Evolutionary conservation across 129 eudicot genomes (phyloP), one percentile per base, ranked within the genome.

Genomic region (Artemisia tridentata): DNA sequence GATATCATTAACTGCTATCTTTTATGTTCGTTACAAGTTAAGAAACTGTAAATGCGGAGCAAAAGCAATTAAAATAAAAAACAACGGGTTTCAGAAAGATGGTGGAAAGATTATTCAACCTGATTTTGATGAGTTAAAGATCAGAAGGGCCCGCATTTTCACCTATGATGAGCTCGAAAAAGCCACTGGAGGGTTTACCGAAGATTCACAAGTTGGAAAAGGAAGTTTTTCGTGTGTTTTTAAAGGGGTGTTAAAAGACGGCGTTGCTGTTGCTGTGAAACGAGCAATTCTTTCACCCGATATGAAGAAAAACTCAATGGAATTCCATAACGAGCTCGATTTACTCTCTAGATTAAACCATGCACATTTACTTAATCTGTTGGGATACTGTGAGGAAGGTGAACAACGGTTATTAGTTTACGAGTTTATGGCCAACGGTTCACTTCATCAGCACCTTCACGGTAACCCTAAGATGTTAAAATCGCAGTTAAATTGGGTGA

Each of bases 181-280:
- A 58, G 98, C 96, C 54, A 88, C 98, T 4, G 72, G 73, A 2
- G 91, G 96, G 2, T 92, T 92, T 52, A 82, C 80, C 13, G 96
- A 92, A 65, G 98, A 86, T 77, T 86, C 93, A 23, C 84, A 80
- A 38, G 98, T 92, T 0, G 98, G 98, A 20, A 92, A 89, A 75
- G 98, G 98, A 20, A 92, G 98, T 72, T 92, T 92, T 77, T 92
- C 98, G 1, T 92, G 93, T n/a, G 96, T 92, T 34, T 92, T 84
- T 67, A 89, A 89, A 70, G 98, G 98, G 15, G 84, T 92, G 7
- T 72, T 92, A 47, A 89, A 85, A 64, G 88, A 92, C 47, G 98
- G 96, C 7, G 85, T 91, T 4, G 67, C 78, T 0, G 95, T 92
- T 19, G 98, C 98, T 1, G 98, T 92, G 0, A 92, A 92, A 72